Base-by-base conservation (phyloP, 208 protist species). In the Acanthamoeba healyi region DNA sequence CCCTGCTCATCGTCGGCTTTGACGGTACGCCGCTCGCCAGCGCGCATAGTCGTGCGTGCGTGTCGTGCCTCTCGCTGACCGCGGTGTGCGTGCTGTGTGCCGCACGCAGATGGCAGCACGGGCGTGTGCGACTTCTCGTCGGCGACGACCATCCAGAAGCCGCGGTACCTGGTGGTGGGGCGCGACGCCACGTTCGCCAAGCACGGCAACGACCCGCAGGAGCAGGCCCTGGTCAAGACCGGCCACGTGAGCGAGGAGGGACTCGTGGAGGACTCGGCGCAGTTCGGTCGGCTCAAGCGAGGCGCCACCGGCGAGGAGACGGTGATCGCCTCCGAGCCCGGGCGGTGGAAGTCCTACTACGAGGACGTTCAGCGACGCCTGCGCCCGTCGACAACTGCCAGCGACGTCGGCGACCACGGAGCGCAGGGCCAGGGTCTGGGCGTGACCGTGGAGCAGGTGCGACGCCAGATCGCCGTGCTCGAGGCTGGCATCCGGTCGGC, bases 1-100 rank as follows among this genome's bases (percentile, higher is more conserved):
- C 79, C 15, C 79, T 88, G 29, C 79, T 88, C 46, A 58, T 58
- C 36, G 79, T 88, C n/a, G 79, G 79, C 46, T 88, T 88, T 34
- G 79, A 88, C 51, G 79, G 79, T 88, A 32, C 22, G 42, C 17
- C 2, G n/a, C n/a, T n/a, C n/a, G n/a, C n/a, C n/a, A n/a, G n/a
- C n/a, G n/a, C n/a, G n/a, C n/a, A n/a, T n/a, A n/a, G 3, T 6
- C 51, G 51, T 56, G 51, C 51, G 51, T 56, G 51, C 22, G 51
- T 56, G 51, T 56, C 10, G 10, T 6, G 51, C 22, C 15, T 56
- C 15, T 56, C 4, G 7, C 7, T 12, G 44, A 4, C 7, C 51
- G 51, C 22, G 51, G 12, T 22, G 51, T 56, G 51, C 15, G 51
- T 6, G 51, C 22, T 22, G 51, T 56, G 51, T 56, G 15, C 15